Evolutionary conservation across 345 rosid genomes (phyloP), one percentile per base, ranked within the genome.

Genomic region (Eucalyptus tenuipes): DNA sequence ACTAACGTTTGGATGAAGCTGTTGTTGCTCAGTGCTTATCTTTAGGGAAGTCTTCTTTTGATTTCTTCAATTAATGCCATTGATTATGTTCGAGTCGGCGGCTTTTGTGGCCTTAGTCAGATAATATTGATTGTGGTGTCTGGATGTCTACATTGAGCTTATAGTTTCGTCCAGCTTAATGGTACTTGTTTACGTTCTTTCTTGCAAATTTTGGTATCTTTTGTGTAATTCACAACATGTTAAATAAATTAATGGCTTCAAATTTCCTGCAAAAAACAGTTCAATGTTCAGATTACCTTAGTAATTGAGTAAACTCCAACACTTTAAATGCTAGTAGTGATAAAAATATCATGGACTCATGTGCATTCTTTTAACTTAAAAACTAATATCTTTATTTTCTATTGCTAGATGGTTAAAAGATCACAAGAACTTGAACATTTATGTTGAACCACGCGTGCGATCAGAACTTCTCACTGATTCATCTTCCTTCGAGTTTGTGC

Each of bases 371-470:
- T n/a, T 75, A 13, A 61, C 86, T 84, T 61, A 80, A 31, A 50
- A 24, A 49, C 85, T 89, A 29, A 90, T 88, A 89, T 82, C 45
- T 61, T 88, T 31, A 80, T 24, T 88, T 86, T 88, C 81, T 49
- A 88, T 81, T 88, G 59, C 89, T 95, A 98, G 99, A 92, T 98
- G 99, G 99, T 92, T 98, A 93, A 96, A 93, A 92, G 96, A 93
- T 87, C 93, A 94, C 47, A 96, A 93, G 91, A 94, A 93, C 85
- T 85, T 97, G 57, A 93, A 95, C 87, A 90, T 98, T 89, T 98
- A 94, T 88, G 98, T 96, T 87, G 99, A 98, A 92, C 99, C 99
- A 37, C 96, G 94, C 86, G 98, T 97, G 68, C 95, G 88, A 91
- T 90, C 85, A 53, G 99, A 97, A 81, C 99, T 98, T 90, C 88